phyloP scores from a whole-genome alignment of 2,329 filamentous ascomycete species.

The Ophiostoma perfectum region DNA sequence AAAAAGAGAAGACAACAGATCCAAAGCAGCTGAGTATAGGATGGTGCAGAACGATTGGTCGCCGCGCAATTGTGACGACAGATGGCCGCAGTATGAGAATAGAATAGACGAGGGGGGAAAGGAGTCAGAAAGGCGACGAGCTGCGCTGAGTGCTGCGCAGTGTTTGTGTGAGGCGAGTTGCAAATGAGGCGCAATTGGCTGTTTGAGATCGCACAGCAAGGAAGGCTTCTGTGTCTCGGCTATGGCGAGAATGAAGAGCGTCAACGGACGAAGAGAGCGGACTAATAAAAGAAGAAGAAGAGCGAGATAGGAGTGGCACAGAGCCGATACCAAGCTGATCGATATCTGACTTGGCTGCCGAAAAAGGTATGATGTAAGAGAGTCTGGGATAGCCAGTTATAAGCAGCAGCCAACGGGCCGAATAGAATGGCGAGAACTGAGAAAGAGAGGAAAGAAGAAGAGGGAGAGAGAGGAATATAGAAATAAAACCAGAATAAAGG shows the following conservation, averaged over 20 bases:
- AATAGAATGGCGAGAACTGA: not conserved
- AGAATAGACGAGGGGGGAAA: not conserved
- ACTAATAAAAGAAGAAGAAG: not conserved
- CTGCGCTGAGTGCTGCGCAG: not conserved
- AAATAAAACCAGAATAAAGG: not conserved
- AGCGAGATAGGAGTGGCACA: not conserved
- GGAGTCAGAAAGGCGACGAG: not conserved
- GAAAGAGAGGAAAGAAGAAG: not conserved
- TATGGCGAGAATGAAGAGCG: conserved; percentile 5
- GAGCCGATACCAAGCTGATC: not conserved
- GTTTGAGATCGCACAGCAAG: not conserved
- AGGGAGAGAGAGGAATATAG: not conserved
- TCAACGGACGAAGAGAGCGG: not conserved
- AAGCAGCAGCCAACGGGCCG: not conserved
- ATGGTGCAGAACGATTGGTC: not conserved
- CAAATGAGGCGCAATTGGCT: conserved; percentile 18
- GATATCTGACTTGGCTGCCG: too few species aligned
- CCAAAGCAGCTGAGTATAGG: not conserved
- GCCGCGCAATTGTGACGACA: not conserved
- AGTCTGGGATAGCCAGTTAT: too few species aligned
- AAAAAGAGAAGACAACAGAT: not conserved
- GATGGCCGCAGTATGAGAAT: not conserved
- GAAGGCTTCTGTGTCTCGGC: conserved; percentile 1
- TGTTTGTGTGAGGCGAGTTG: conserved; percentile 21
- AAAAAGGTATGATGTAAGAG: not conserved